phyloP scores from a whole-genome alignment of 2,329 filamentous ascomycete genomes.

The Beauveria caledonica region DNA sequence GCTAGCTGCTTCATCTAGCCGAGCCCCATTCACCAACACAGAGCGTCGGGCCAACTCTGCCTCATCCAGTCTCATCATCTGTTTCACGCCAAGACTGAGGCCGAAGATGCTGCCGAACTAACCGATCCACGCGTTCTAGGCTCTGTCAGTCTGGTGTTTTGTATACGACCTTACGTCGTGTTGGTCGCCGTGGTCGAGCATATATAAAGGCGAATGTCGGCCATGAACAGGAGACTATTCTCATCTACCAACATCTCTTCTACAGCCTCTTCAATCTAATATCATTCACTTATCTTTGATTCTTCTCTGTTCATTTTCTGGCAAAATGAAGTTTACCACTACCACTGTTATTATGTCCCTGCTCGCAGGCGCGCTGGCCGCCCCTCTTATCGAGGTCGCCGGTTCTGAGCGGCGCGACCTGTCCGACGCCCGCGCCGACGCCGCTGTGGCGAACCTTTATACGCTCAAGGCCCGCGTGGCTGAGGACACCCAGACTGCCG shows the following conservation, averaged over 20 bases:
- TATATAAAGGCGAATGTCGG: background rate
- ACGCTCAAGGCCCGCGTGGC: background rate
- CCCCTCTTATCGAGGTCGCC: background rate
- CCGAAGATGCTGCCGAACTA: background rate
- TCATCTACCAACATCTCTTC: background rate
- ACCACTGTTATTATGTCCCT: conserved; percentile 2
- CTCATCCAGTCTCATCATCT: background rate
- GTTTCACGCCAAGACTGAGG: background rate
- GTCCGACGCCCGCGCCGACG: background rate
- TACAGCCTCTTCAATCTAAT: background rate
- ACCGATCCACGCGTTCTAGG: background rate
- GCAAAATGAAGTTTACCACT: conserved; percentile 10
- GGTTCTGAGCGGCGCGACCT: background rate
- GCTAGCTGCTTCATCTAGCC: background rate
- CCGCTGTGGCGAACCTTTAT: background rate
- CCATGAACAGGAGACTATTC: background rate
- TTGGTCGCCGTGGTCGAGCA: background rate
- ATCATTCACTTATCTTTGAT: too few relatives aligned
- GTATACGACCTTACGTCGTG: background rate
- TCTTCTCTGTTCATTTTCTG: background rate
- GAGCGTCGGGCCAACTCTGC: too few relatives aligned
- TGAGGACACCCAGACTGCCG: background rate
- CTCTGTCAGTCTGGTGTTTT: background rate
- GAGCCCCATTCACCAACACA: too few relatives aligned
- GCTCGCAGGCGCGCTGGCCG: conserved; percentile 6